Evolutionary conservation across 2,329 filamentous ascomycete species (phyloP).

Genomic region (Fusarium circinatum): DNA sequence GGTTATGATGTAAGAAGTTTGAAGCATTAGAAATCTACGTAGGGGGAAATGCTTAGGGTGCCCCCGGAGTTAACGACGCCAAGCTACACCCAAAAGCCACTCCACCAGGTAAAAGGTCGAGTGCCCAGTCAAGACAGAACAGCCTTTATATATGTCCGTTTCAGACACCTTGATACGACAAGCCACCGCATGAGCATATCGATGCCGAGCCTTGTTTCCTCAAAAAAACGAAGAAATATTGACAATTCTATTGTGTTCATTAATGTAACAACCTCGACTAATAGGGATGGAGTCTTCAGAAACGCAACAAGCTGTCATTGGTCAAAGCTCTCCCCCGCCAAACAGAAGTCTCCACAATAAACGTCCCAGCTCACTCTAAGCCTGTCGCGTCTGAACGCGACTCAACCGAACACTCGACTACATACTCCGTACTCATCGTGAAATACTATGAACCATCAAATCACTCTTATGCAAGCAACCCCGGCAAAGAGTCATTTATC

Average conservation of each 20-base stretch:
- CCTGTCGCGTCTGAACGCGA: conserved; percentile 36
- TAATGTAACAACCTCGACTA: not conserved
- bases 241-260: not conserved
- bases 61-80: conserved; percentile 11
- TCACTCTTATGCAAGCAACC: not conserved
- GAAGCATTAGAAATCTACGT: conserved; percentile 32
- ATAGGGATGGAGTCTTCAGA: conserved; percentile 3
- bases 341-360: conserved; percentile 18
- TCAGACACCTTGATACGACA: not conserved
- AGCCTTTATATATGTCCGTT: not conserved
- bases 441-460: not conserved
- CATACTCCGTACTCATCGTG: not conserved
- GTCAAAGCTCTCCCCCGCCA: conserved; percentile 31
- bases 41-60: not conserved
- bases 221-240: not conserved
- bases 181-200: not conserved
- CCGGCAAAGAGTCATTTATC: not conserved
- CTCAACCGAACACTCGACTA: conserved; percentile 24
- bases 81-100: conserved; percentile 13
- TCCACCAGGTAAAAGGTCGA: conserved; percentile 15
- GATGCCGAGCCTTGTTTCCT: not conserved
- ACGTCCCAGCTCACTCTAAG: conserved; percentile 14
- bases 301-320: conserved; percentile 25
- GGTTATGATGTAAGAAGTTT: conserved; percentile 30
- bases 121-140: not conserved